Base-by-base conservation (phyloP, 768 basidiomycete species). In the Russula lepida region DNA sequence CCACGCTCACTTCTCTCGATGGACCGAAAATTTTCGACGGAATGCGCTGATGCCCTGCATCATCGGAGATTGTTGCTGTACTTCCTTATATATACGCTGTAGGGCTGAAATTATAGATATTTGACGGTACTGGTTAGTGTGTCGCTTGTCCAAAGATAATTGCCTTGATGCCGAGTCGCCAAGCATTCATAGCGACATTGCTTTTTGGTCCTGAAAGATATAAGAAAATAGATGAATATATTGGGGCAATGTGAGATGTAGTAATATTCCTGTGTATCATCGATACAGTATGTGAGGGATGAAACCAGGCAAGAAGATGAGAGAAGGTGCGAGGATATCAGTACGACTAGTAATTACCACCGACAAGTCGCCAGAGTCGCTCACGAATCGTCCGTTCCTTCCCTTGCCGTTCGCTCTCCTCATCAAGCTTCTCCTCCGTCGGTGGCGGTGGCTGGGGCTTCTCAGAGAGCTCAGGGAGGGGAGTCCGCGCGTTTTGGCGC, bases 281-380 rank as follows among this genome's bases (percentile, higher is more conserved):
- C 11, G 23, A 32, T 41, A n/a, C n/a, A n/a, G n/a, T n/a, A 11
- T 15, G n/a, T 11, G 28, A 30, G n/a, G 9, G 4, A 23, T 46
- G 51, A 32, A 32, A 15, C 12, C 19, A 44, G 17, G 21, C 23
- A 6, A 49, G 19, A 8, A n/a, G 17, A 23, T 44, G 13, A 21
- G 1, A 6, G 17, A n/a, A 23, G 0, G 15, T 15, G 15, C 35
- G 35, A 37, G 35, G 15, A n/a, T n/a, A n/a, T n/a, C n/a, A n/a
- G n/a, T n/a, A n/a, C n/a, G 35, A 6, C 15, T 39, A 64, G 25
- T 33, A 62, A 48, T 57, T 56, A 21, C 63, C 35, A 46, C 60
- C 63, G 17, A 64, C 63, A 23, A 64, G 60, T 21, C 52, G 54
- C 63, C 60, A 62, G 27, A 64, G 44, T 61, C 63, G 60, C 55